These are phyloP conservation scores for Chrysoporthe cubensis DNA, from an alignment of 2,329 filamentous ascomycete genomes.

Conservation along the genomic window DNA sequence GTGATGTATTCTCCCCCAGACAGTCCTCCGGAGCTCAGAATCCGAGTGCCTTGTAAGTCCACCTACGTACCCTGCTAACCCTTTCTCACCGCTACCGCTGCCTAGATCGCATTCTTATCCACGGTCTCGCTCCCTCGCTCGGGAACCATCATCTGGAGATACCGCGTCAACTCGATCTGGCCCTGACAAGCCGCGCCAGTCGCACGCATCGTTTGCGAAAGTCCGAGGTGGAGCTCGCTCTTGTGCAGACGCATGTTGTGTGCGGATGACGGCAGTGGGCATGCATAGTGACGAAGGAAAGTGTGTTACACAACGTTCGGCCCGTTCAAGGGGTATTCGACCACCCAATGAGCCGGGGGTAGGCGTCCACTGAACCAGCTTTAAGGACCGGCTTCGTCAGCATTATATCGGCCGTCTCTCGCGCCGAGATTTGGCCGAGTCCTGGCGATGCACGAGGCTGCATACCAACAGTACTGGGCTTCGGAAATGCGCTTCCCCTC, in stretches of 20 bases:
- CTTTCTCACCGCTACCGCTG: neutral
- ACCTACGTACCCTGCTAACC: neutral
- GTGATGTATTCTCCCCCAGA: neutral
- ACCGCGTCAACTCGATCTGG: neutral
- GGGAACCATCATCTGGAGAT: neutral
- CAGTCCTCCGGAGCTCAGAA: too few species aligned
- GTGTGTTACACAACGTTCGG: neutral
- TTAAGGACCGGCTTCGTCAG: neutral
- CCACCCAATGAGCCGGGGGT: neutral
- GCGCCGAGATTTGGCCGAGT: neutral
- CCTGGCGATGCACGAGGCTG: too few species aligned
- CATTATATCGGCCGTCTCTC: neutral
- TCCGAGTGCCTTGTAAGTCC: too few species aligned
- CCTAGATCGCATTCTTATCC: neutral
- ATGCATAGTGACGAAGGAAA: too few species aligned
- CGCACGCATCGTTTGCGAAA: neutral
- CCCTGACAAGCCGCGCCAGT: neutral
- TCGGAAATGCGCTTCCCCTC: too few species aligned
- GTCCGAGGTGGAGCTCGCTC: neutral
- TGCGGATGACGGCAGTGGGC: too few species aligned
- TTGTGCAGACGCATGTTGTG: neutral
- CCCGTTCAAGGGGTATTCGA: neutral
- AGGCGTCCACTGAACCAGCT: too few species aligned
- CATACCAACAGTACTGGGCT: too few species aligned
- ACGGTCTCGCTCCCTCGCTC: neutral